Evolutionary conservation across 2,329 filamentous ascomycete genomes (phyloP), one percentile per base, ranked within the genome.

Genomic region (Talaromyces piceae): DNA sequence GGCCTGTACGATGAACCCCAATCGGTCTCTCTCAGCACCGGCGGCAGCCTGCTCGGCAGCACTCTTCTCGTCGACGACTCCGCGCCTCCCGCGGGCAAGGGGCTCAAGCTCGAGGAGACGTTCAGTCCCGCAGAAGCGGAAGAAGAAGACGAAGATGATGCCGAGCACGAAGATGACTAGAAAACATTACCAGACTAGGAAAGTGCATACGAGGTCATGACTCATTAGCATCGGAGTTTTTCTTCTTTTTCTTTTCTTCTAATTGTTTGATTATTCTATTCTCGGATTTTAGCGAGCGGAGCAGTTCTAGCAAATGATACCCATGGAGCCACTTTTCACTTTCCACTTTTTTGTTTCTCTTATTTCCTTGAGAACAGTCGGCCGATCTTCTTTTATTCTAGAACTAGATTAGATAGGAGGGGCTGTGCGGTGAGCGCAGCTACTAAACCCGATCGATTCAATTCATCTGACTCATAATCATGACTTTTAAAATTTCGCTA

Each of bases 31-130:
- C 79, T 50, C 71, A n/a, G n/a, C n/a, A n/a, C n/a, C n/a, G 81
- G 67, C 75, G 79, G 69, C 76, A 82, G 68, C 65, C 65, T 87
- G 16, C 67, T 83, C 44, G 77, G 78, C 22, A 70, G 78, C 6
- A 65, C 73, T 9, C 31, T 44, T n/a, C n/a, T n/a, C n/a, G n/a
- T n/a, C n/a, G n/a, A n/a, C 1, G 76, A 74, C 57, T 69, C 72
- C 39, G 63, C 63, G 5, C 58, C 67, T 0, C 56, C 58, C 63
- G 49, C 72, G 16, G 86, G 87, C 52, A 88, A 88, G 66, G 87
- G 87, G 0, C 72, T 91, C 58, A 91, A 90, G 65, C 73, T 93
- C 3, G 87, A 91, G 67, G 87, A 91, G 65, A 87, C 86, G 0
- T 91, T 72, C 51, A 67, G 63, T 78, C 86, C 84, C 81, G 66